Percentiles rank a stretch among this genome's conserved stretches.
Conservation (phyloP, 177 flowering plant genomes). For the Vitis hybrid region DNA sequence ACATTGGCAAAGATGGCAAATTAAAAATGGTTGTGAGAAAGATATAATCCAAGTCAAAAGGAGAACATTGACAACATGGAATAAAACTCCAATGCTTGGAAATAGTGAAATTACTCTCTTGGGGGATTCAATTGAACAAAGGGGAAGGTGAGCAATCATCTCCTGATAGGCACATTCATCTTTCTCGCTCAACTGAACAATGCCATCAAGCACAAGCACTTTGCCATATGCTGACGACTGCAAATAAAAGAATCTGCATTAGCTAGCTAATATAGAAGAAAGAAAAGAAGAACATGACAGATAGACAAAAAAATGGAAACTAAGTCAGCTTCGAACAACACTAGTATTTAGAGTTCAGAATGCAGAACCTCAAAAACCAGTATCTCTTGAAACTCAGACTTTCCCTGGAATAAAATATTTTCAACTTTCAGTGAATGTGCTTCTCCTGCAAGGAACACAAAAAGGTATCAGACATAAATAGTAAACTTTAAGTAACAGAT, state of each 20-base stretch:
- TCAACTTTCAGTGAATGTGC: conserved; percentile 90
- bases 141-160: conserved; percentile 98
- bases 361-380: conserved; percentile 84
- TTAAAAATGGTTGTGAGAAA: too few relatives aligned
- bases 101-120: conserved; percentile 51
- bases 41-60: too few relatives aligned
- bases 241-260: conserved; percentile 20
- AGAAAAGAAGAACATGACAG: neutral
- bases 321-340: neutral
- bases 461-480: conserved; percentile 10
- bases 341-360: neutral
- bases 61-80: neutral
- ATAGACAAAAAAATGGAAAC: neutral
- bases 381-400: conserved; percentile 88
- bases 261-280: neutral
- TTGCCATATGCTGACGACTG: conserved; percentile 90
- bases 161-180: conserved; percentile 99
- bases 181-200: conserved; percentile 95
- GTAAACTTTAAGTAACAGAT: too few relatives aligned
- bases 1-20: too few relatives aligned
- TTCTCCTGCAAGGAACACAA: conserved; percentile 60
- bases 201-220: conserved; percentile 98
- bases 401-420: conserved; percentile 59
- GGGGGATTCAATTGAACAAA: conserved; percentile 88
- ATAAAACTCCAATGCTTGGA: conserved; percentile 1